A percentile compares a stretch with the other conserved stretches of the same genome.
Evolutionary conservation across 306 rosid species (phyloP).

Genomic region (Citrullus mucosospermus): DNA sequence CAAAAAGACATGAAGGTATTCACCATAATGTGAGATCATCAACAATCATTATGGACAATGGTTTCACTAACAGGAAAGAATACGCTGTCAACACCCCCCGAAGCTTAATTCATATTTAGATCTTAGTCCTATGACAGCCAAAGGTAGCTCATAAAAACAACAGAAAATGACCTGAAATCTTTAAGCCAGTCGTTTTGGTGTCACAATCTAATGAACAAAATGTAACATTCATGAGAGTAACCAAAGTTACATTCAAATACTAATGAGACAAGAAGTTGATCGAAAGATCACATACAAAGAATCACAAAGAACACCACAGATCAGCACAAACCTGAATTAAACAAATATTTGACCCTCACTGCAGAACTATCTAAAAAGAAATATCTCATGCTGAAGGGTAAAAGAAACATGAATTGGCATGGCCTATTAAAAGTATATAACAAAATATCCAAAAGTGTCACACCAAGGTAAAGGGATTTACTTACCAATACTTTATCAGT

Average conservation of each 20-base stretch:
- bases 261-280: neutral
- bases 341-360: neutral
- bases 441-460: neutral
- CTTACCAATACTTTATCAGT: slow-evolving; percentile 87
- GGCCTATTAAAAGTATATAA: neutral
- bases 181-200: neutral
- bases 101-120: neutral
- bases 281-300: neutral
- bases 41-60: neutral
- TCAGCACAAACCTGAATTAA: neutral
- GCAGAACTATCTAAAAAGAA: neutral
- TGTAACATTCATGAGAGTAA: neutral
- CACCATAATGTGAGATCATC: neutral
- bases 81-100: neutral
- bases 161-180: neutral
- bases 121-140: neutral
- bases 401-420: neutral
- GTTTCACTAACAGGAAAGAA: neutral
- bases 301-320: neutral
- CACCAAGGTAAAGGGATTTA: slow-evolving; percentile 8
- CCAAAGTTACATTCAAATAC: neutral
- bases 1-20: neutral
- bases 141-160: neutral
- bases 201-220: neutral
- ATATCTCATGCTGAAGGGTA: neutral